These are phyloP conservation scores for Phytopythium chamaehyphon DNA, from an alignment of 352 stramenopile genomes.

Conservation along the genomic window DNA sequence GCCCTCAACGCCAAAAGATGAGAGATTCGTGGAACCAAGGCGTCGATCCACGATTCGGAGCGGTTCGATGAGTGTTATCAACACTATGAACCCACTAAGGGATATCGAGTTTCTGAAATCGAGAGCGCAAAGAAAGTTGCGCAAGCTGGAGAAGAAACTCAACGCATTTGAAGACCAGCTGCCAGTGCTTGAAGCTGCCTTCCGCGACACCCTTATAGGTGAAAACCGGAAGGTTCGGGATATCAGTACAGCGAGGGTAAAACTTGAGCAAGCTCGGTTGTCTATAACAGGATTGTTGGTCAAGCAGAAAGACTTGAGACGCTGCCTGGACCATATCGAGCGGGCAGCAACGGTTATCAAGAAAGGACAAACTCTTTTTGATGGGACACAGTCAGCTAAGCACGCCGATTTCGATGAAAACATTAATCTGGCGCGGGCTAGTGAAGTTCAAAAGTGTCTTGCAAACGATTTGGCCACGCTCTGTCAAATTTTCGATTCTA, in stretches of 20 bases:
- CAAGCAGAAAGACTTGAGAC: too few relatives aligned
- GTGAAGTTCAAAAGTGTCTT: neutral
- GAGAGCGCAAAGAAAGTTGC: conserved; percentile 44
- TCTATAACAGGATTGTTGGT: conserved; percentile 13
- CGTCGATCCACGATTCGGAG: neutral
- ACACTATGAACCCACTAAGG: conserved; percentile 7
- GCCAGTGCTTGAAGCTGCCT: conserved; percentile 12
- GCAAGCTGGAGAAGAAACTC: conserved; percentile 53
- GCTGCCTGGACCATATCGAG: too few relatives aligned
- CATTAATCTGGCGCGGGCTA: conserved; percentile 15
- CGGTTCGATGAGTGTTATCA: neutral
- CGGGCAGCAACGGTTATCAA: too few relatives aligned
- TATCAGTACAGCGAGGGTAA: conserved; percentile 27
- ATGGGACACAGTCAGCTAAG: too few relatives aligned
- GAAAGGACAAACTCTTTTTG: too few relatives aligned
- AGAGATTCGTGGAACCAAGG: neutral
- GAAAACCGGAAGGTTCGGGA: conserved; percentile 10
- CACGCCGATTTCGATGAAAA: neutral
- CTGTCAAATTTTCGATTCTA: neutral
- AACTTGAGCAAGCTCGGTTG: conserved; percentile 29
- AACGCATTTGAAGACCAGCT: conserved; percentile 28
- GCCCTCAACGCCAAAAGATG: neutral
- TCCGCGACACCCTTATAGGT: conserved; percentile 25
- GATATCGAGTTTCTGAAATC: conserved; percentile 16
- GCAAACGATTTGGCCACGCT: neutral